Evolutionary conservation across 352 stramenopile species (phyloP), one percentile per base, ranked within the genome.

Genomic region (Elongisporangium prolatum): DNA sequence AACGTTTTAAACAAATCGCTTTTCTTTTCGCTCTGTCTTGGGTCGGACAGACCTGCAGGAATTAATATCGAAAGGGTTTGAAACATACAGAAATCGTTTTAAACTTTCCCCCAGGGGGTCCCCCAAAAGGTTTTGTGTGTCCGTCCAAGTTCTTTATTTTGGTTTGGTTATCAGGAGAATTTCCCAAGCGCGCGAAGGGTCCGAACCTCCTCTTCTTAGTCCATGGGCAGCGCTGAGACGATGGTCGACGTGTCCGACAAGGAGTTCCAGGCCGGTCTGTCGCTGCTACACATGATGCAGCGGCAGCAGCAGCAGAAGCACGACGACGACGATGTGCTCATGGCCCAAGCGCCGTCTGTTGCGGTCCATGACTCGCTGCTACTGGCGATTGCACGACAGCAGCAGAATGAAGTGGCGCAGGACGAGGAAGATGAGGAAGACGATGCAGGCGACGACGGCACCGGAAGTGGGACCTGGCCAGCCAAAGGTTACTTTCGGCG

Each of bases 201-300:
- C n/a, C n/a, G n/a, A n/a, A n/a, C 24, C 47, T 10, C 20, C 10
- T 55, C 48, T 25, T n/a, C 21, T 16, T 13, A 52, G 38, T 34
- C n/a, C 20, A 22, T 25, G 20, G 18, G 25, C 8, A 16, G 49
- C 48, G 50, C n/a, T 24, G 68, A 65, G 58, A 21, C 59, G 38
- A 54, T 38, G 6, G 40, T 28, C 9, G 52, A 52, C 56, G 75
- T 86, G 59, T 74, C 68, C 11, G 63, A 76, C 28, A 84, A 83
- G 48, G 80, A 89, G 50, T 67, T 86, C 34, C 73, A 88, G 56
- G 80, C 77, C 5, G 71, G 80, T 9, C 72, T 88, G 24, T 87
- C 80, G 57, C 60, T 89, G 50, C 64, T 89, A 52, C 63, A 75
- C 56, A 89, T 89, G 80, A 83, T 77, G 75, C 74, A 81, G 54